Base-by-base conservation (phyloP, 345 rosid genomes). In the Rhizophora apiculata region DNA sequence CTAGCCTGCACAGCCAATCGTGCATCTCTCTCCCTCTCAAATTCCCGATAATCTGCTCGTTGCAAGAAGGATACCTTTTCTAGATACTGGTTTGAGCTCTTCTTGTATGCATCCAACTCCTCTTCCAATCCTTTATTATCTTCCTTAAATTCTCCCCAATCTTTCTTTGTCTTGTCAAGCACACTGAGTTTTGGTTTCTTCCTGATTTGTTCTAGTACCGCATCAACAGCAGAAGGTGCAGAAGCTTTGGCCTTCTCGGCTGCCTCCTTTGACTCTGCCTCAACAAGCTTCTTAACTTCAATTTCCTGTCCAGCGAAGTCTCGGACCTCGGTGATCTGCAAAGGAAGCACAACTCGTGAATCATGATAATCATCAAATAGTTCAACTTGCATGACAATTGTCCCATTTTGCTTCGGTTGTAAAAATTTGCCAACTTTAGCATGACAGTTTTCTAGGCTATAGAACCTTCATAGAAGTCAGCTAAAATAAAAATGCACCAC, bases 111-210 rank as follows among this genome's bases (percentile, higher is more conserved):
- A 64, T 92, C 96, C 27, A 92, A 76, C 81, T 94, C 96, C 0
- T 92, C 96, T 77, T 89, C 97, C 57, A 90, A 67, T 26, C 93
- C 91, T 74, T 79, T 82, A 67, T 93, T 85, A 70, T 91, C 98
- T 3, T 88, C 97, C 82, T 94, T 94, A 51, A 85, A 94, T 78
- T 94, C 99, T 78, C 97, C 97, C 99, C 96, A 94, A 72, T 89
- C 97, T 82, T 85, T 88, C 76, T 89, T 94, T 1, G 97, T 87
- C 85, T 94, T 92, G 82, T 92, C 97, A 21, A 93, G 82, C 59
- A 90, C 98, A 16, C 98, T 93, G 30, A 92, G 95, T 78, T 94
- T 94, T 63, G 84, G 90, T 67, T 94, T 91, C 85, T 93, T 92
- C 84, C 81, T 91, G 15, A 94, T 88, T 81, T 91, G 96, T 84